Base-by-base conservation (phyloP, 2,329 filamentous ascomycete species). In the Juglanconis sp. region DNA sequence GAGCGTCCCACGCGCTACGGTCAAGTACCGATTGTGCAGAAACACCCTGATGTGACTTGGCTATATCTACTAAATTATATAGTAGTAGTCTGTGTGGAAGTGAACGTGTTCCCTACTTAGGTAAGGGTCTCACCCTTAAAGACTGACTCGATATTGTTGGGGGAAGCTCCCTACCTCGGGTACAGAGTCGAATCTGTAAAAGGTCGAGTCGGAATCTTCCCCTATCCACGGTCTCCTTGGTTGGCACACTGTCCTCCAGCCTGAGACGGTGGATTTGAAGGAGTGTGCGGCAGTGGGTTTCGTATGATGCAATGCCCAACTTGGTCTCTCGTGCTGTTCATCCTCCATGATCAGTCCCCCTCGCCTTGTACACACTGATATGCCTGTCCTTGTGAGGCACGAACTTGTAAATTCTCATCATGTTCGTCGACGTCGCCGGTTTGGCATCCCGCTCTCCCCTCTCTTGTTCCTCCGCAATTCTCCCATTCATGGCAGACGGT, bases 361-460 rank as follows among this genome's bases (percentile, higher is more conserved):
- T 35, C 34, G 61, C 50, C 53, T 62, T 65, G 34, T 65, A 50
- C 30, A 66, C 64, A 17, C 56, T 62, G 24, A 66, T 64, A 34
- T 60, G 59, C 7, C 64, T 63, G 38, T 66, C 64, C 52, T 63
- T 56, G 42, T 66, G 56, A 15, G 64, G 59, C 24, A 62, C 56
- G 7, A 66, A 64, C 38, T 66, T 56, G 17, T 65, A 66, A 0
- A 65, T 51, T 47, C 63, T 63, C 35, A 44, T 34, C 51, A 56
- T 58, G 44, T 60, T 53, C 17, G 53, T 40, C 32, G 42, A 35
- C 10, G 52, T 8, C 4, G 31, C n/a, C n/a, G 24, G 10, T 9
- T 36, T 44, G 15, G 30, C 11, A 9, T 4, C 46, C 10, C 38
- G 30, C 31, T n/a, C 7, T 6, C 17, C 44, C n/a, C 3, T 5